Evolutionary conservation across 495 filamentous ascomycete species (phyloP).

Genomic region (Annulohypoxylon stygium): DNA sequence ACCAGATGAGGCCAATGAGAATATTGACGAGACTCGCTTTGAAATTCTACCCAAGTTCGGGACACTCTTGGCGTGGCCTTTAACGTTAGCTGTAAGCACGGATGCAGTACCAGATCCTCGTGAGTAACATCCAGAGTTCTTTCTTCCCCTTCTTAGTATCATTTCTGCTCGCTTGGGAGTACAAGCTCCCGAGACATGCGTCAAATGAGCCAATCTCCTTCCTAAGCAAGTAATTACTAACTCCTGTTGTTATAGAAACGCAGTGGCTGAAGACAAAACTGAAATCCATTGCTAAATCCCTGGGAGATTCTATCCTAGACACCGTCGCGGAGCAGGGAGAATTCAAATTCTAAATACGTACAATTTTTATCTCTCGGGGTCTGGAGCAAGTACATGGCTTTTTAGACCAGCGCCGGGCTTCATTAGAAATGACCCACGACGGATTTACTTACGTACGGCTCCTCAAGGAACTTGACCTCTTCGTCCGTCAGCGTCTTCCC

Average conservation of each 20-base stretch:
- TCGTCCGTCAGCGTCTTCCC: conserved; percentile 67
- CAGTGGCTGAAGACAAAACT: conserved; percentile 41
- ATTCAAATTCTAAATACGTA: conserved; percentile 29
- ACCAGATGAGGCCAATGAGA: not conserved
- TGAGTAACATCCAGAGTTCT: too few relatives aligned
- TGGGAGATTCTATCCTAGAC: conserved; percentile 38
- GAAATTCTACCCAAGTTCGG: conserved; percentile 44
- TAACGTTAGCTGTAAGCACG: conserved; percentile 45
- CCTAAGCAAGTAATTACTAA: too few relatives aligned
- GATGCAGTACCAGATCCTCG: conserved; percentile 38
- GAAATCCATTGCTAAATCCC: conserved; percentile 26
- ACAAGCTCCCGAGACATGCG: too few relatives aligned
- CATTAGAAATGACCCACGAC: conserved; percentile 21
- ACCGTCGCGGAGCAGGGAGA: conserved; percentile 13
- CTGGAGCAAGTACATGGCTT: not conserved
- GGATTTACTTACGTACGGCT: conserved; percentile 60
- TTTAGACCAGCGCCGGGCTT: too few relatives aligned
- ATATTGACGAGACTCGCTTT: not conserved
- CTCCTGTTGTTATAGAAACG: too few relatives aligned
- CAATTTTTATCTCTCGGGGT: not conserved
- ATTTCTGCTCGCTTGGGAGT: too few relatives aligned
- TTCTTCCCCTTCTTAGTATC: too few relatives aligned
- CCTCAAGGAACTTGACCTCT: conserved; percentile 72
- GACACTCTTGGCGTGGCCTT: conserved; percentile 48
- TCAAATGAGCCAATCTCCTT: too few relatives aligned